phyloP scores from a whole-genome alignment of 345 rosid species.

The Schrenkiella parvula region DNA sequence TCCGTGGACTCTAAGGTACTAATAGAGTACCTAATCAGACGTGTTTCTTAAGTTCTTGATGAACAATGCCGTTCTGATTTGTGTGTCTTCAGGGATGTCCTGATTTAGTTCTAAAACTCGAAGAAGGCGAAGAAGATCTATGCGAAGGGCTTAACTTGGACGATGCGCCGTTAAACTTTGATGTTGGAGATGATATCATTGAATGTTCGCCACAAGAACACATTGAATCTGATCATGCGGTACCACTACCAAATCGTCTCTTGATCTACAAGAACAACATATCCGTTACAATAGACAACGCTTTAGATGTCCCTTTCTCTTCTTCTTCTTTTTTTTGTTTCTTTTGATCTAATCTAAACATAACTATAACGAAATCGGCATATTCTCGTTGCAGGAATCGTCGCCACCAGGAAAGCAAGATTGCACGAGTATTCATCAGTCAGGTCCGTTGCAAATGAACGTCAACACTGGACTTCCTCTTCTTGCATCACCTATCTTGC shows the following conservation, averaged over 20 bases:
- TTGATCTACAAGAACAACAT: slow-evolving; percentile 13
- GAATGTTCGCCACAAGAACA: slow-evolving; percentile 36
- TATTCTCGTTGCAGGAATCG: slow-evolving; percentile 41
- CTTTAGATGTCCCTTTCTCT: slow-evolving; percentile 9
- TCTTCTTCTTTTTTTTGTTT: neutral
- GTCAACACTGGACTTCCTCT: slow-evolving; percentile 39
- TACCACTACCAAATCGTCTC: slow-evolving; percentile 44
- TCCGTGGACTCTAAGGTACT: slow-evolving; percentile 37
- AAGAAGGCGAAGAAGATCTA: slow-evolving; percentile 45
- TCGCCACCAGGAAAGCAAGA: slow-evolving; percentile 53
- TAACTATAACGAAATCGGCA: neutral
- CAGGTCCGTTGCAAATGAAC: slow-evolving; percentile 24
- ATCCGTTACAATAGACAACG: slow-evolving; percentile 6
- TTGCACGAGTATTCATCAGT: slow-evolving; percentile 35
- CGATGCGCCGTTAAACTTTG: slow-evolving; percentile 46
- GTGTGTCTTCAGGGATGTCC: slow-evolving; percentile 10
- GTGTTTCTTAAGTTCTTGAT: neutral
- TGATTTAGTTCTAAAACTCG: slow-evolving; percentile 23
- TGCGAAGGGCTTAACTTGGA: slow-evolving; percentile 53
- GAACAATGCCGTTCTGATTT: neutral
- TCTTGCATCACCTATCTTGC: slow-evolving; percentile 9
- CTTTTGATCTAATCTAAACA: neutral
- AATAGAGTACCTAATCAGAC: neutral
- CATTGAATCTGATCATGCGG: slow-evolving; percentile 33
- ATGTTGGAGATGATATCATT: slow-evolving; percentile 47